Conservation (phyloP, 208 protist genomes). For the Crithidia bombi region DNA sequence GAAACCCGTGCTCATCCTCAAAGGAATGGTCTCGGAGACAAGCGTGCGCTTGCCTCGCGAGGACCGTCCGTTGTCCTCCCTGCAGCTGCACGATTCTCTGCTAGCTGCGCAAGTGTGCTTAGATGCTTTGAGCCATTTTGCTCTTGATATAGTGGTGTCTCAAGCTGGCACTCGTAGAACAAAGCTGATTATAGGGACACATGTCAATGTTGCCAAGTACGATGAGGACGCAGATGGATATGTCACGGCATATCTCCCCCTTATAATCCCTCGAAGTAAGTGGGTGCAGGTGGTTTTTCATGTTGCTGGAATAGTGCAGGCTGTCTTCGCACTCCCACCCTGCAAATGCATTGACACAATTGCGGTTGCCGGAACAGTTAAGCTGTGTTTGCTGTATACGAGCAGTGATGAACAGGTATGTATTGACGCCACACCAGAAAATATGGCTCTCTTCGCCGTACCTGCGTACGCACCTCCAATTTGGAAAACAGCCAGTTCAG, state of each 20-base stretch:
- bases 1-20: slow-evolving; percentile 54
- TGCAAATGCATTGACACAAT: slow-evolving; percentile 74
- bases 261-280: slow-evolving; percentile 76
- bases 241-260: slow-evolving; percentile 55
- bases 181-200: slow-evolving; percentile 74
- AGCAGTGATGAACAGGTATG: slow-evolving; percentile 68
- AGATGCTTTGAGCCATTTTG: slow-evolving; percentile 61
- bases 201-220: slow-evolving; percentile 52
- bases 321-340: slow-evolving; percentile 62
- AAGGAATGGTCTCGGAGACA: slow-evolving; percentile 48
- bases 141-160: slow-evolving; percentile 61
- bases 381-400: slow-evolving; percentile 49
- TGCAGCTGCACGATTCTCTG: slow-evolving; percentile 51
- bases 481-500: slow-evolving; percentile 48
- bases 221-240: slow-evolving; percentile 40
- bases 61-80: slow-evolving; percentile 48
- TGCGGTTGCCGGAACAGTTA: slow-evolving; percentile 56
- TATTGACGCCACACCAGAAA: slow-evolving; percentile 67
- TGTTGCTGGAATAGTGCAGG: slow-evolving; percentile 64
- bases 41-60: slow-evolving; percentile 75
- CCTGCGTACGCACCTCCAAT: slow-evolving; percentile 81
- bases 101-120: slow-evolving; percentile 65
- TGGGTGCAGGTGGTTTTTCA: slow-evolving; percentile 91
- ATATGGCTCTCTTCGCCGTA: slow-evolving; percentile 82
- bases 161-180: slow-evolving; percentile 47